phyloP scores from a whole-genome alignment of 108 stramenopile genomes.

The Schizochytrium sp. region DNA sequence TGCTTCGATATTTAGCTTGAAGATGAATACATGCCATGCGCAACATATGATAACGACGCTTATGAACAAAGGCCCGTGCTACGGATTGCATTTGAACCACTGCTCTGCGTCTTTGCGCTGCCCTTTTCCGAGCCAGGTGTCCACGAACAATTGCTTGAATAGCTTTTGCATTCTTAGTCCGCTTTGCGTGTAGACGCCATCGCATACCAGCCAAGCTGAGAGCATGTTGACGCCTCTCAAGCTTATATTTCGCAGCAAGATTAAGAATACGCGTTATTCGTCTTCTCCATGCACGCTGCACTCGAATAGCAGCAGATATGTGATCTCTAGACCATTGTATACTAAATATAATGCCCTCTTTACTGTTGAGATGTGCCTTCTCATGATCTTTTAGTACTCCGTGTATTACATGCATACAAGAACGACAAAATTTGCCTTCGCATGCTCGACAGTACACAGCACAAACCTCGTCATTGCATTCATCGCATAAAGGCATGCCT shows the following conservation, averaged over 20 bases:
- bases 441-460: slow-evolving; percentile 21
- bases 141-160: slow-evolving; percentile 55
- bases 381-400: slow-evolving; percentile 17
- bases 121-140: not conserved
- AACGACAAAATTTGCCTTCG: slow-evolving; percentile 34
- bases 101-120: not conserved
- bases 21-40: not conserved
- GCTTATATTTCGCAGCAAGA: not conserved
- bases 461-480: slow-evolving; percentile 53
- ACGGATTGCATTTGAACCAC: not conserved
- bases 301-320: not conserved
- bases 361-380: not conserved
- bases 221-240: not conserved
- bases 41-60: too few relatives aligned
- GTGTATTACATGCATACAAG: slow-evolving; percentile 43
- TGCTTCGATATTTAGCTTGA: slow-evolving; percentile 4
- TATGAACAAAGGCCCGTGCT: not conserved
- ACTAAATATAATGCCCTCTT: slow-evolving; percentile 1
- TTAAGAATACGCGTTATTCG: not conserved
- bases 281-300: slow-evolving; percentile 41
- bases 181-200: slow-evolving; percentile 33
- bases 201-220: slow-evolving; percentile 47
- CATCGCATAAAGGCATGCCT: slow-evolving; percentile 54
- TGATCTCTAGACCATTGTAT: slow-evolving; percentile 48
- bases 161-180: not conserved